Conservation (phyloP, 345 rosid genomes). For the Gossypium turneri region DNA sequence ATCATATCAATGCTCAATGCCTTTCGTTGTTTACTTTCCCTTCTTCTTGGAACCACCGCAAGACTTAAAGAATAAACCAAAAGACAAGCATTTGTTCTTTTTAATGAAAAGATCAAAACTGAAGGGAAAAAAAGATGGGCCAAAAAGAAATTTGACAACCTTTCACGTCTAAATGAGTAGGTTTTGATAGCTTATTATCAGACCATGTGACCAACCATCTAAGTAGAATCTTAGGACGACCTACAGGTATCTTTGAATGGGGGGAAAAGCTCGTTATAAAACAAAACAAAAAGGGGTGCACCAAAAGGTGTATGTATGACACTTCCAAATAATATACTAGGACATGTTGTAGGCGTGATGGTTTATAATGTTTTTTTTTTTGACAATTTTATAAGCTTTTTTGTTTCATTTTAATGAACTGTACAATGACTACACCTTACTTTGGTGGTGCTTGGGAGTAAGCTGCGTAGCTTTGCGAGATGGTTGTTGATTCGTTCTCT, state of each 20-base stretch:
- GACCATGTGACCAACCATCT: constrained; percentile 17
- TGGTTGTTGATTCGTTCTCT: constrained; percentile 97
- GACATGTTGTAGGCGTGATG: constrained; percentile 24
- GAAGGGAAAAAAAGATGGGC: background rate
- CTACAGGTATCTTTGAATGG: constrained; percentile 19
- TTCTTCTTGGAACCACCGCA: constrained; percentile 45
- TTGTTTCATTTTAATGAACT: background rate
- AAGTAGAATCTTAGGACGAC: constrained; percentile 33
- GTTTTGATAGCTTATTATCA: constrained; percentile 16
- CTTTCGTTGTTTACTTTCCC: constrained; percentile 25
- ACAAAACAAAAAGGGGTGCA: constrained; percentile 22
- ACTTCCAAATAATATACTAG: constrained; percentile 14
- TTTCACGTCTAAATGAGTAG: constrained; percentile 24
- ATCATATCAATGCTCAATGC: constrained; percentile 54
- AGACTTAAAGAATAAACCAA: constrained; percentile 19
- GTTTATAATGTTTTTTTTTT: constrained; percentile 13
- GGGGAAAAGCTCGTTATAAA: constrained; percentile 6
- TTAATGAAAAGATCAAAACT: constrained; percentile 10
- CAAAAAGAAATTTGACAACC: constrained; percentile 24
- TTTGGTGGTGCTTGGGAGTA: constrained; percentile 93
- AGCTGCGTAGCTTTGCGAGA: constrained; percentile 87
- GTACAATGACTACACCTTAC: constrained; percentile 42
- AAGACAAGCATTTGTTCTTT: constrained; percentile 10
- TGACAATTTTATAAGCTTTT: constrained; percentile 1
- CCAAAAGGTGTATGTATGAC: constrained; percentile 9